Base-by-base conservation (phyloP, 805 yeast genomes). In the Ogataea neopini region DNA sequence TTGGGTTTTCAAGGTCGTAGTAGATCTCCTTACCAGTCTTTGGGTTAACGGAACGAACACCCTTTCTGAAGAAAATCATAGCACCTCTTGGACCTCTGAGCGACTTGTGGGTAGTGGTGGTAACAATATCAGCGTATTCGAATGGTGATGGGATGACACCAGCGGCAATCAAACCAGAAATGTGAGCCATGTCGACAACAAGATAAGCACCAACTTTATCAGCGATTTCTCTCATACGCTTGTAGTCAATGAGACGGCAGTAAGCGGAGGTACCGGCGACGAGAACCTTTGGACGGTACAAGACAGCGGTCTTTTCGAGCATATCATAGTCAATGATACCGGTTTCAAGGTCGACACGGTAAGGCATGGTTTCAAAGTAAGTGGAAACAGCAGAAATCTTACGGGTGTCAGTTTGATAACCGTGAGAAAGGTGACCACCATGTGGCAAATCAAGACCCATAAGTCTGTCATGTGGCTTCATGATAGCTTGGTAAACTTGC, bases 31-130 rank as follows among this genome's bases (percentile, higher is more conserved):
- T 88, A 64, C 98, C 98, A 62, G 89, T 87, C 77, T 91, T 90
- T 66, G 87, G 75, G 70, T 83, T 86, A 57, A 83, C 81, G 50
- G 86, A 83, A 79, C 96, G 84, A 51, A 91, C 82, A 62, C 99
- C 99, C 71, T 86, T 86, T 79, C 98, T 88, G 83, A 86, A 94
- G 80, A 94, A 94, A 70, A 94, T 94, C 97, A 94, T 92, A 49
- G 99, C 97, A 72, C 99, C 99, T 78, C 99, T 88, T 69, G 99
- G 99, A 52, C 99, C 99, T 77, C 99, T 88, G 65, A 94, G 80
- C 33, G 98, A 91, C 77, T 94, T 94, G 80, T 94, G 99, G 51
- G 99, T 92, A 50, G 99, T 92, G 62, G 99, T 94, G 58, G 99
- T 94, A 66, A 94, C 99, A 59, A 94, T 85, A 67, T 94, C 99